phyloP scores from a whole-genome alignment of 345 rosid species.

The Lepidium africanum region DNA sequence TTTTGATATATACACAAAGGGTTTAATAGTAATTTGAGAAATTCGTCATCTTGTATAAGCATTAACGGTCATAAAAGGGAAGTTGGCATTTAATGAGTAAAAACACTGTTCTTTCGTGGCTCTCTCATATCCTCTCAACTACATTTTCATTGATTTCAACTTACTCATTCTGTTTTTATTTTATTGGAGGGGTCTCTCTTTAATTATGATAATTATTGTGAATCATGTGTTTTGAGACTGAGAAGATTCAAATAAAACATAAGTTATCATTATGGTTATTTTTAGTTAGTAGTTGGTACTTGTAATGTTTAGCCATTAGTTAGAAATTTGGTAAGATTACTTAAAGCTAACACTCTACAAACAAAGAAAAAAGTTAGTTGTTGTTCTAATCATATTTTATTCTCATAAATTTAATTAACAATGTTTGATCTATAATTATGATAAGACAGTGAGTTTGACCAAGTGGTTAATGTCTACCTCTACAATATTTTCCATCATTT shows the following conservation, averaged over 20 bases:
- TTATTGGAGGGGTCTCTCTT: not conserved
- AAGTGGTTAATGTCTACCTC: no score
- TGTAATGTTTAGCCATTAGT: not conserved
- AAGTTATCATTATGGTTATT: not conserved
- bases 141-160: slow-evolving; percentile 19
- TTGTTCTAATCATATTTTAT: not conserved
- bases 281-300: not conserved
- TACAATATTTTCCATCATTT: no score
- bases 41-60: slow-evolving; percentile 1
- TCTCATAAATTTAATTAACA: no score
- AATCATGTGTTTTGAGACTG: slow-evolving; percentile 10
- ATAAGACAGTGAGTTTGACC: no score
- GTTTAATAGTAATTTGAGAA: slow-evolving; percentile 4
- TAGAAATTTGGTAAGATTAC: not conserved
- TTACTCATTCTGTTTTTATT: slow-evolving; percentile 24
- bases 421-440: no score
- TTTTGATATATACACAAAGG: not conserved
- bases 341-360: not conserved
- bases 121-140: slow-evolving; percentile 21
- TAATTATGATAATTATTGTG: slow-evolving; percentile 21
- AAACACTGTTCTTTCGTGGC: slow-evolving; percentile 22
- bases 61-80: slow-evolving; percentile 32
- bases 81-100: slow-evolving; percentile 26
- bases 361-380: not conserved
- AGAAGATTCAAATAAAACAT: not conserved